Evolutionary conservation across 2,329 filamentous ascomycete genomes (phyloP).

Genomic region (Bertia moriformis): DNA sequence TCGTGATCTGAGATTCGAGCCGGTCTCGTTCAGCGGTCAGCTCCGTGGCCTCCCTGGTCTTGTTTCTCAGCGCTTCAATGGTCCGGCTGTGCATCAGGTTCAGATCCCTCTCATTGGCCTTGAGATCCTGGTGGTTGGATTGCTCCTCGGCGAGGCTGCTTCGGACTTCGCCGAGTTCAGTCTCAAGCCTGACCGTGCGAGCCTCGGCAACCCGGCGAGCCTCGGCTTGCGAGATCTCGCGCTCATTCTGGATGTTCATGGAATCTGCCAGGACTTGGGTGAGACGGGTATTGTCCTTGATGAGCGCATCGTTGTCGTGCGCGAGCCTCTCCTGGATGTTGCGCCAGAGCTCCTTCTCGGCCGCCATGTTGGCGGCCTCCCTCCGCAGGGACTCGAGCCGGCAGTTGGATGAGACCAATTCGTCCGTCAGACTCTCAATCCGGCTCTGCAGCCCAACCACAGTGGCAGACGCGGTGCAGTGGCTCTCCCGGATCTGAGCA

Average conservation of each 20-base stretch:
- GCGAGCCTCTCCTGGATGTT: constrained; percentile 77
- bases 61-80: no score
- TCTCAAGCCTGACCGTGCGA: constrained; percentile 65
- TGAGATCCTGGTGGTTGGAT: no score
- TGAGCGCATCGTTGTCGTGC: constrained; percentile 72
- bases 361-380: constrained; percentile 83
- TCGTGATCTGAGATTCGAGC: no score
- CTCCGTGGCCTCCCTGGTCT: constrained; percentile 33
- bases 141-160: no score
- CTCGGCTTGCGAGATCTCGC: constrained; percentile 72
- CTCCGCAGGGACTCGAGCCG: constrained; percentile 75
- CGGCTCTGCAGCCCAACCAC: constrained; percentile 80
- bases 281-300: constrained; percentile 71
- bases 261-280: constrained; percentile 72
- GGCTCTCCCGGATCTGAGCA: constrained; percentile 70
- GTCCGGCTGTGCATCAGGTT: no score
- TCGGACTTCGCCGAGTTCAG: constrained; percentile 59
- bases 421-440: constrained; percentile 82
- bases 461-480: constrained; percentile 61
- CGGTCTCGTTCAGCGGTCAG: no score
- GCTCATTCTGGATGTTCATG: constrained; percentile 82
- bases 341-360: constrained; percentile 88
- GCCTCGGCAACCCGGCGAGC: constrained; percentile 64
- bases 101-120: no score
- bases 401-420: constrained; percentile 73